Conservation (phyloP, 768 basidiomycete species). For the Leccinum uliginosum region DNA sequence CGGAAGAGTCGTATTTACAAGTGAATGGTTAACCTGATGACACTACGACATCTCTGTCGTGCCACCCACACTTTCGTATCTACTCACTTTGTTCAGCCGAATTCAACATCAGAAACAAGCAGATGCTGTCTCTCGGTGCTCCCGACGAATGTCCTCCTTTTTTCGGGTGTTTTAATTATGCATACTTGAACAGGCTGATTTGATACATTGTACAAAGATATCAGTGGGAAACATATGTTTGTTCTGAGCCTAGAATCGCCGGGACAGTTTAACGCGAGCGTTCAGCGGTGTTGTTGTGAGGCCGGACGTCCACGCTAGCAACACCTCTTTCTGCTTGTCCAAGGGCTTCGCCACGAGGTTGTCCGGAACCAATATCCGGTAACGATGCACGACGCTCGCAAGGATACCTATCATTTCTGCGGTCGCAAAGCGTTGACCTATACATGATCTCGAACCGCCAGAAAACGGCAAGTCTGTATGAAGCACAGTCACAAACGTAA, state of each 20-base stretch:
- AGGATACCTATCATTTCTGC: slow-evolving; percentile 40
- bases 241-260: slow-evolving; percentile 5
- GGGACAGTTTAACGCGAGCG: slow-evolving; percentile 20
- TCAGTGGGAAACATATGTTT: neutral
- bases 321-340: slow-evolving; percentile 30
- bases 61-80: neutral
- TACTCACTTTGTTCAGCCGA: no score
- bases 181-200: neutral
- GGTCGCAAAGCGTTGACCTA: slow-evolving; percentile 46
- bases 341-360: slow-evolving; percentile 27
- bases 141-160: neutral
- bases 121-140: neutral
- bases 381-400: slow-evolving; percentile 39
- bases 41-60: no score
- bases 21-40: neutral
- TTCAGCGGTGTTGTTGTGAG: slow-evolving; percentile 35
- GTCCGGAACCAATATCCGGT: slow-evolving; percentile 37
- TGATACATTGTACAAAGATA: neutral
- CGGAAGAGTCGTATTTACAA: neutral
- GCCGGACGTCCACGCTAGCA: slow-evolving; percentile 37
- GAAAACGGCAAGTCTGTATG: slow-evolving; percentile 42
- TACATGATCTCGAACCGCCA: slow-evolving; percentile 41
- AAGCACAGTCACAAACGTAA: neutral
- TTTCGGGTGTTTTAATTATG: neutral
- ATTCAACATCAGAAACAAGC: neutral